Evolutionary conservation across 257 asterid species (phyloP), one percentile per base, ranked within the genome.

Genomic region (Solanum neorickii): DNA sequence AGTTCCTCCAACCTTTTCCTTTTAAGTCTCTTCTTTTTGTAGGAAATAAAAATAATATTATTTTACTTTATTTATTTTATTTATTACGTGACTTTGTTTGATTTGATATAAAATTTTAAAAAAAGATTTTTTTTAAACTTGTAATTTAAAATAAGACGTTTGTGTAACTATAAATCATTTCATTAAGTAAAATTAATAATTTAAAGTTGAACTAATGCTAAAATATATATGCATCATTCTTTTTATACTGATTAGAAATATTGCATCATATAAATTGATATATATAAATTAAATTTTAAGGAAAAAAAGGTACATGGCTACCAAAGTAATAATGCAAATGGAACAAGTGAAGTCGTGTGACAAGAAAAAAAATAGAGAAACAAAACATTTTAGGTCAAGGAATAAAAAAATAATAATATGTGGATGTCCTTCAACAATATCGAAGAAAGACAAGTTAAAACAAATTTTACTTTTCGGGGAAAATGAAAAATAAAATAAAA

Each of bases 71-170:
- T 49, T 49, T 1, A 49, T 49, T 49, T 49, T 49, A 49, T 49
- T 49, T 49, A 14, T 46, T 12, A 5, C 2, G 0, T 52, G 23
- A 16, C 3, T 0, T 52, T 16, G 2, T 52, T 52, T 52, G 0
- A 16, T 52, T 16, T 6, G 3, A 52, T 52, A 52, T 2, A 0
- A 0, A 52, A 52, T 52, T 52, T 52, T 16, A 0, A 49, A 0
- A 46, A 12, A 13, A 7, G 0, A 0, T 1, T 52, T 52, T 15
- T 52, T 52, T 15, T 5, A 16, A 47, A 0, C 9, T 16, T 52
- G 3, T 56, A 18, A 0, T 56, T 0, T 56, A 56, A 56, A 56
- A 20, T 20, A 18, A 56, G 5, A 56, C 3, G 0, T 56, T 56
- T 56, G 11, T 56, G 25, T 56, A n/a, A 20, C 0, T 56, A 20